Evolutionary conservation across 2,329 filamentous ascomycete genomes (phyloP).

Genomic region (Atkinsonella hypoxylon): DNA sequence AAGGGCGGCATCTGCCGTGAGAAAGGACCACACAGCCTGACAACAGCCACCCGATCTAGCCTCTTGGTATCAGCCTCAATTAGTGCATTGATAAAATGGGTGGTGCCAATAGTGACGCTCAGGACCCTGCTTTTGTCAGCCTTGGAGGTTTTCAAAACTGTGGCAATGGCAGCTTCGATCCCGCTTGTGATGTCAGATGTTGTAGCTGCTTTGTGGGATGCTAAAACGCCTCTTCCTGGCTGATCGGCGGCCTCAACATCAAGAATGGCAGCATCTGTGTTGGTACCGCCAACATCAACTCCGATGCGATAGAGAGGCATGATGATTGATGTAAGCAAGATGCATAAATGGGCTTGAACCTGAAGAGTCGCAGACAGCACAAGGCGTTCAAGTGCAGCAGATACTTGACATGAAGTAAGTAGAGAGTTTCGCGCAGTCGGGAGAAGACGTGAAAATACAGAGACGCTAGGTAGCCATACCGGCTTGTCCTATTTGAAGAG

Average conservation of each 20-base stretch:
- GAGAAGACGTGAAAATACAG: no score
- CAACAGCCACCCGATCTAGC: conserved; percentile 31
- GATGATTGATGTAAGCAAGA: neutral
- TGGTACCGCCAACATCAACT: conserved; percentile 29
- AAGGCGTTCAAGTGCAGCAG: no score
- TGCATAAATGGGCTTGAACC: neutral
- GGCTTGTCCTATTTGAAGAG: neutral
- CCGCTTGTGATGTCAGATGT: conserved; percentile 38
- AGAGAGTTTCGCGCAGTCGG: no score
- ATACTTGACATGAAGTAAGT: no score
- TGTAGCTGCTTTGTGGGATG: conserved; percentile 36
- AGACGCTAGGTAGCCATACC: no score
- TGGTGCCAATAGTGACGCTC: conserved; percentile 38
- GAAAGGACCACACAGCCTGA: conserved; percentile 33
- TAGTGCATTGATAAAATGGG: conserved; percentile 38
- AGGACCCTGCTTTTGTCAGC: conserved; percentile 27
- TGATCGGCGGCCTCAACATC: conserved; percentile 24
- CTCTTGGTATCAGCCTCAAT: conserved; percentile 31
- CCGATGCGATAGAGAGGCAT: conserved; percentile 32
- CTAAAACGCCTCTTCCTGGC: conserved; percentile 28
- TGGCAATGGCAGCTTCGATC: conserved; percentile 32
- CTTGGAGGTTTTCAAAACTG: conserved; percentile 26
- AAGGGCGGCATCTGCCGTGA: conserved; percentile 32
- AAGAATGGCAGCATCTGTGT: conserved; percentile 33
- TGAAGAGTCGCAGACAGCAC: neutral